phyloP scores from a whole-genome alignment of 371 early-diverging fungal genomes.

The Syncephalastrum sp. region DNA sequence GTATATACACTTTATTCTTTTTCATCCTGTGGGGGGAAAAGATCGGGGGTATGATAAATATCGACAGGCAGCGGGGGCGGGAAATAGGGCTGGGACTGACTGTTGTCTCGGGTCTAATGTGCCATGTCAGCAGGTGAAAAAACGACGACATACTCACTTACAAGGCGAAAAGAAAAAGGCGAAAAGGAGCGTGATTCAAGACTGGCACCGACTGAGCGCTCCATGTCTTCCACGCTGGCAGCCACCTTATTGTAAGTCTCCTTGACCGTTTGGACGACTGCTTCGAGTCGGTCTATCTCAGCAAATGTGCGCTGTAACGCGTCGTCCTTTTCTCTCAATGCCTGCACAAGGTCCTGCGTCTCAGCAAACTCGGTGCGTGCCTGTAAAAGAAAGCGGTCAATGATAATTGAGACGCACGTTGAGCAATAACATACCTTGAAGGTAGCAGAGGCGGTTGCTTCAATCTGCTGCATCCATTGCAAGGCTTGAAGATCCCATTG shows the following conservation, averaged over 20 bases:
- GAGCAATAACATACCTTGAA: constrained; percentile 15
- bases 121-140: background rate
- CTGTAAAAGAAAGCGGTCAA: constrained; percentile 2
- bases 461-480: constrained; percentile 19
- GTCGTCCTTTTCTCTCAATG: constrained; percentile 18
- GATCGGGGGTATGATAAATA: constrained; percentile 31
- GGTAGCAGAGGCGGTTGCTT: constrained; percentile 17
- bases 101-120: constrained; percentile 6
- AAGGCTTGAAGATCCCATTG: constrained; percentile 14
- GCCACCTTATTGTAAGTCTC: constrained; percentile 38
- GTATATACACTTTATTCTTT: no score
- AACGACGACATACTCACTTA: constrained; percentile 5
- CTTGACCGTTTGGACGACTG: constrained; percentile 28
- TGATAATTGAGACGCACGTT: no score
- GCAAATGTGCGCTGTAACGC: constrained; percentile 27
- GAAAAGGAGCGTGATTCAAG: constrained; percentile 14
- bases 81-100: constrained; percentile 41
- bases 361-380: constrained; percentile 10
- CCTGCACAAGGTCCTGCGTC: constrained; percentile 4
- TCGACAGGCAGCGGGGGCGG: constrained; percentile 45
- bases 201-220: constrained; percentile 32
- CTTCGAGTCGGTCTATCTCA: constrained; percentile 43
- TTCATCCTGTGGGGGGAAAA: constrained; percentile 12
- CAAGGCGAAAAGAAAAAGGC: constrained; percentile 14
- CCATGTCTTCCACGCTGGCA: constrained; percentile 36